Conservation (phyloP, 805 yeast species). For the Sugiyamaella valdiviana region DNA sequence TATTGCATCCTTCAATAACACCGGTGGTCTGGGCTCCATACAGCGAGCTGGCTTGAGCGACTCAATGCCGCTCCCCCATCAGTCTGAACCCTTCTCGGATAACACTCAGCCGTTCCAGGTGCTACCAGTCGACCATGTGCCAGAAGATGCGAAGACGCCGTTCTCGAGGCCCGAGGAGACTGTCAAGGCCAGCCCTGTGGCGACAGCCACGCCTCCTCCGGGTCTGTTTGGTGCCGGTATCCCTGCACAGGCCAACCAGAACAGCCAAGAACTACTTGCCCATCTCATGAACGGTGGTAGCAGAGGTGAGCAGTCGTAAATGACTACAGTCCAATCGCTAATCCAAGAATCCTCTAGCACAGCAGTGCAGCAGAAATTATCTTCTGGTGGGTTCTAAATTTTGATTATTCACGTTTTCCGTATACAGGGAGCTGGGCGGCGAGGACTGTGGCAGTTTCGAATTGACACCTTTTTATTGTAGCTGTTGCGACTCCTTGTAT, state of each 20-base stretch:
- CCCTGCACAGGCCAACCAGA: slow-evolving; percentile 25
- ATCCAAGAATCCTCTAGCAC: not conserved
- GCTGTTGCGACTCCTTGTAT: slow-evolving; percentile 6
- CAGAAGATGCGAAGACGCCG: too few species aligned
- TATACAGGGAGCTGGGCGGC: slow-evolving; percentile 4
- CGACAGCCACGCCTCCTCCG: slow-evolving; percentile 60
- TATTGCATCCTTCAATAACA: slow-evolving; percentile 7
- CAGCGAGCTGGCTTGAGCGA: slow-evolving; percentile 4
- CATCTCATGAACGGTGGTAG: slow-evolving; percentile 69
- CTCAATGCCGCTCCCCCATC: not conserved
- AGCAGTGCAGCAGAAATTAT: not conserved
- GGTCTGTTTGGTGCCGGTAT: slow-evolving; percentile 44
- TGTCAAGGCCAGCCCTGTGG: not conserved
- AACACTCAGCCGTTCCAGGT: too few species aligned
- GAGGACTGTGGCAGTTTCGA: not conserved
- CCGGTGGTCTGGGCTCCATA: slow-evolving; percentile 7
- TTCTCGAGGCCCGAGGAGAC: not conserved
- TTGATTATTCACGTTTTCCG: slow-evolving; percentile 12
- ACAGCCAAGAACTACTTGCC: slow-evolving; percentile 73
- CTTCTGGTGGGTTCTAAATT: not conserved
- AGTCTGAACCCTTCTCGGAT: not conserved
- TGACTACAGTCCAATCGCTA: not conserved
- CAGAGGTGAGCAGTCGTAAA: slow-evolving; percentile 10
- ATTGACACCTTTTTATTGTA: not conserved
- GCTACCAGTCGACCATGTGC: not conserved